phyloP scores from a whole-genome alignment of 768 basidiomycete genomes.

The Mycena albidolilacea region DNA sequence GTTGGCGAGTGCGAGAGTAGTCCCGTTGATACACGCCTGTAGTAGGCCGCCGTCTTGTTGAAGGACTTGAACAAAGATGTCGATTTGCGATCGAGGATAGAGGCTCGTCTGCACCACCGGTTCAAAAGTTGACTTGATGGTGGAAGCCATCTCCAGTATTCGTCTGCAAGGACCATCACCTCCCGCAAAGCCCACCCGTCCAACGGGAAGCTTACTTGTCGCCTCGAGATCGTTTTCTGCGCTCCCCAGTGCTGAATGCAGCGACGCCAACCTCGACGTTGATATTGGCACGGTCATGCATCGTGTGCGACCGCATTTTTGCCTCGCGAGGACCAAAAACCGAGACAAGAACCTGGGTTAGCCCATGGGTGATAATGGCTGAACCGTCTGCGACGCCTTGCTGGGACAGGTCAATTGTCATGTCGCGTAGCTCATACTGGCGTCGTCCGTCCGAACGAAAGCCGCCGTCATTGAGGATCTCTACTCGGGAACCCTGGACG shows the following conservation, averaged over 20 bases:
- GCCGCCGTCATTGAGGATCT: constrained; percentile 87
- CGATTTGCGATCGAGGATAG: constrained; percentile 95
- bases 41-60: constrained; percentile 96
- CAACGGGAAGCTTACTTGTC: constrained; percentile 81
- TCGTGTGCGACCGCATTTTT: constrained; percentile 81
- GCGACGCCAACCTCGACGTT: constrained; percentile 92
- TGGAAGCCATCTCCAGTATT: constrained; percentile 86
- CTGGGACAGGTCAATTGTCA: constrained; percentile 83
- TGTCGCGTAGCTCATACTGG: constrained; percentile 92
- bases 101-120: constrained; percentile 92
- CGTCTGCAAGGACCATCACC: constrained; percentile 66
- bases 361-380: constrained; percentile 87
- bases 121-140: constrained; percentile 95
- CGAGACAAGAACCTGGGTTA: constrained; percentile 89
- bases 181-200: constrained; percentile 21
- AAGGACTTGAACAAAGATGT: constrained; percentile 92
- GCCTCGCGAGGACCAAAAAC: constrained; percentile 96
- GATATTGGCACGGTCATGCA: constrained; percentile 90
- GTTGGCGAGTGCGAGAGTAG: constrained; percentile 90
- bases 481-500: constrained; percentile 67
- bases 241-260: constrained; percentile 88
- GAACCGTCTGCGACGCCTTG: constrained; percentile 89
- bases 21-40: constrained; percentile 94
- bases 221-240: constrained; percentile 80
- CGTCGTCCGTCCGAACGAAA: constrained; percentile 93